Base-by-base conservation (phyloP, 306 rosid genomes). In the Dryas octopetala region DNA sequence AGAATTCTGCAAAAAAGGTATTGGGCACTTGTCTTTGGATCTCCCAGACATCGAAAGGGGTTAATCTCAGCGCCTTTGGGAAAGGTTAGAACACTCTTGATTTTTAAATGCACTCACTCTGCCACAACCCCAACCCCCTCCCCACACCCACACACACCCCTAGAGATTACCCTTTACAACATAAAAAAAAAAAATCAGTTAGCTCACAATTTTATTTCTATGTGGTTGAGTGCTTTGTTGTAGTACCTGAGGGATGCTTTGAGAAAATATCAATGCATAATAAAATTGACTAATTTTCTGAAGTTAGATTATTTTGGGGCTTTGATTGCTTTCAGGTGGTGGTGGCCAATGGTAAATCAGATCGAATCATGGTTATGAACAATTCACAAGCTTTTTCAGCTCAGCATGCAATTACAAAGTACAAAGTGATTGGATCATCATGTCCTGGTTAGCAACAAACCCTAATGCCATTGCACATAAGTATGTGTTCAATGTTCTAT, bases 21-120 rank as follows among this genome's bases (percentile, higher is more conserved):
- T 75, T 74, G 83, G 91, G 97, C 98, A n/a, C 87, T 95, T 59
- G 98, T 95, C 84, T 80, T 95, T 70, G 98, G 98, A 71, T 86
- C 89, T 83, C 98, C 97, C 32, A 87, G 89, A 72, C 88, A 86
- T 51, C 83, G 75, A 47, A 77, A 73, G 82, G 98, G 98, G 7
- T 57, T 90, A 53, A 71, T 95, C 76, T 82, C 89, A 7, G 96
- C 94, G 61, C 87, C 98, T 70, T 73, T 90, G 71, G 90, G 88
- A 88, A 95, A 91, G 98, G 97, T 91, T 76, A 78, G 90, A 64
- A 8, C 43, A 19, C 54, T 61, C 43, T 79, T 66, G 13, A 43
- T 17, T 61, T 32, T 79, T 66, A 8, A 43, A 28, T 66, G 13
- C 26, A 41, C 17, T 54, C 40, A 41, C 17, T 43, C n/a, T 17